A percentile compares a stretch with the other conserved stretches of the same genome.
These are phyloP conservation scores for Plasmodium relictum DNA, from an alignment of 169 alveolate species.

Conservation along the genomic window DNA sequence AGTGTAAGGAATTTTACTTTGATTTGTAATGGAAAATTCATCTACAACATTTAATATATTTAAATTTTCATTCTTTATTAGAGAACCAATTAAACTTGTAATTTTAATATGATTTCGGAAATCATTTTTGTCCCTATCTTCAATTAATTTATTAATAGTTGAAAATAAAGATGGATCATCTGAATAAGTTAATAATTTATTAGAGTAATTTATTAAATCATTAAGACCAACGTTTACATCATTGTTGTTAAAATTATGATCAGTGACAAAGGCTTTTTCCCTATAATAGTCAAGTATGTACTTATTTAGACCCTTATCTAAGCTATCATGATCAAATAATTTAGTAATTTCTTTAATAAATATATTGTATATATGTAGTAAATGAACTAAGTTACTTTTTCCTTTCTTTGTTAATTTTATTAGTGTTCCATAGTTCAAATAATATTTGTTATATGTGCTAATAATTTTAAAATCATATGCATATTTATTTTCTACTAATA, in stretches of 20 bases:
- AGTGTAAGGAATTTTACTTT: constrained; percentile 51
- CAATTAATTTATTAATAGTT: constrained; percentile 46
- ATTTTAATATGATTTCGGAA: constrained; percentile 76
- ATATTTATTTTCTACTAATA: constrained; percentile 70
- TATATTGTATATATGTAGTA: constrained; percentile 49
- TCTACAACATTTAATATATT: constrained; percentile 69
- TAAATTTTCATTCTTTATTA: constrained; percentile 52
- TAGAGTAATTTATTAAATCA: constrained; percentile 57
- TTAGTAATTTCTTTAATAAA: constrained; percentile 52
- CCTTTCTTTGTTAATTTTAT: constrained; percentile 60
- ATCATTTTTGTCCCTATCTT: constrained; percentile 55
- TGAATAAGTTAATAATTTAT: constrained; percentile 38
- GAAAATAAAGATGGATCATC: constrained; percentile 50
- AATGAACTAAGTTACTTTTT: constrained; percentile 43
- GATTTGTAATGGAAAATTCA: constrained; percentile 29
- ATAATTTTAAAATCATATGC: constrained; percentile 43
- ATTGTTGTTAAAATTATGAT: constrained; percentile 44
- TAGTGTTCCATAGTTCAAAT: constrained; percentile 67
- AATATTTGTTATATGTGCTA: constrained; percentile 42
- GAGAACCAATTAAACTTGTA: constrained; percentile 72
- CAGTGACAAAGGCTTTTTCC: constrained; percentile 42
- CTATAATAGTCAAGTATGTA: constrained; percentile 57
- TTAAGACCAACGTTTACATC: constrained; percentile 12
- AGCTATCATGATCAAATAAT: constrained; percentile 71
- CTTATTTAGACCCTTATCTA: constrained; percentile 62